Percentiles rank a stretch among this genome's conserved stretches.
phyloP scores from a whole-genome alignment of 1,139 yeast genomes.

The Yamadazyma aaseri region DNA sequence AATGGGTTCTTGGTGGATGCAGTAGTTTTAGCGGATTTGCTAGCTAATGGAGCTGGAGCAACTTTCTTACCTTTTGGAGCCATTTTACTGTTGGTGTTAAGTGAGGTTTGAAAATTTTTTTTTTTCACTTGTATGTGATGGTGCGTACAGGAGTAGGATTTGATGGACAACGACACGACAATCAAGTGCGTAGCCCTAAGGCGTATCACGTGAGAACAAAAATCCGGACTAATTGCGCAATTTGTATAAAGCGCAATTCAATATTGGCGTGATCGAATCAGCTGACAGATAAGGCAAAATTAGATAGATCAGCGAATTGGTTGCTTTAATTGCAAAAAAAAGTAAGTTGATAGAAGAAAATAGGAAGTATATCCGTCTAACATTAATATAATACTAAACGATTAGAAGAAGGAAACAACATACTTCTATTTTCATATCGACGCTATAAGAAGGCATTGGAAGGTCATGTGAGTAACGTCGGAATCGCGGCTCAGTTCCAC shows the following conservation, averaged over 20 bases:
- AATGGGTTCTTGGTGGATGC: constrained; percentile 35
- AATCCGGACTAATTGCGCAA: neutral
- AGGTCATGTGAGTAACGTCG: no score
- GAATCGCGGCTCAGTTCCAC: constrained; percentile 1
- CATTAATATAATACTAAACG: no score
- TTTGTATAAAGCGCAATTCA: no score
- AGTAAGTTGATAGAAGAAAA: no score
- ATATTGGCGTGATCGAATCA: neutral
- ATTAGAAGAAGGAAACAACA: no score
- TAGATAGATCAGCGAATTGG: no score
- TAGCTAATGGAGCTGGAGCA: constrained; percentile 51
- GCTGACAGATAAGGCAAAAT: neutral
- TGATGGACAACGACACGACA: no score
- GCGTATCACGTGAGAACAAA: constrained; percentile 6
- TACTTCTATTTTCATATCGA: no score
- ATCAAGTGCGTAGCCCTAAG: constrained; percentile 10
- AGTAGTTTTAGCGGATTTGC: constrained; percentile 32
- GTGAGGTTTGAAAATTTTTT: constrained; percentile 8
- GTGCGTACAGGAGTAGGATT: neutral
- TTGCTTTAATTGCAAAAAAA: no score
- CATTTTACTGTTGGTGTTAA: constrained; percentile 22
- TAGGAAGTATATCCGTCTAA: no score
- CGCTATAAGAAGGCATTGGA: no score
- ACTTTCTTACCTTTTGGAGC: constrained; percentile 56
- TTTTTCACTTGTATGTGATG: constrained; percentile 4